A percentile compares a stretch with the other conserved stretches of the same genome.
Conservation (phyloP, 352 stramenopile species). For the Pythium dissotocum region DNA sequence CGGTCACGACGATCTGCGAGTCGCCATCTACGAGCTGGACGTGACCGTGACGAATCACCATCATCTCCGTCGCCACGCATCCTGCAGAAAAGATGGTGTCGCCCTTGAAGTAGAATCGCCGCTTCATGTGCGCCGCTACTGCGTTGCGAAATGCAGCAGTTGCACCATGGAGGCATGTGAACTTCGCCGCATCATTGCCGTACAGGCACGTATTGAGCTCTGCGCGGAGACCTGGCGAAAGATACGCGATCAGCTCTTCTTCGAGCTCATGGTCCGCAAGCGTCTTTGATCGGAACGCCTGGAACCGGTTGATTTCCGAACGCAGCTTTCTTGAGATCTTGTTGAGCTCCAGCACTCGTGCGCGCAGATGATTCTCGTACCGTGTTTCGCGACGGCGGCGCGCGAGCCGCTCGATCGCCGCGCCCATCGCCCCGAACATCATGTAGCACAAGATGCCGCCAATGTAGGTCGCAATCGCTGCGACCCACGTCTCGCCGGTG, state of each 20-base stretch:
- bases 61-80: conserved; percentile 15
- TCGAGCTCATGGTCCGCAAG: conserved; percentile 23
- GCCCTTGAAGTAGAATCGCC: conserved; percentile 25
- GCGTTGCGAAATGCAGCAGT: conserved; percentile 17
- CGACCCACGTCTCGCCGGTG: conserved; percentile 27
- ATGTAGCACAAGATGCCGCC: conserved; percentile 32
- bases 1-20: conserved; percentile 9
- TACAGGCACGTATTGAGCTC: conserved; percentile 25
- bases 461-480: conserved; percentile 23
- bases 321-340: conserved; percentile 19
- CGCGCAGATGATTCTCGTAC: conserved; percentile 29
- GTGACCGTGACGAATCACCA: conserved; percentile 31
- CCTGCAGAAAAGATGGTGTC: conserved; percentile 29
- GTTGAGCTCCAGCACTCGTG: conserved; percentile 25
- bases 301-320: conserved; percentile 30
- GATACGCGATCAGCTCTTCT: conserved; percentile 14
- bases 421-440: conserved; percentile 33
- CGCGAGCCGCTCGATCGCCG: conserved; percentile 26
- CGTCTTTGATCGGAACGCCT: conserved; percentile 24
- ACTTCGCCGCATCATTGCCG: conserved; percentile 1
- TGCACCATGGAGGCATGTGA: conserved; percentile 14
- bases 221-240: conserved; percentile 24
- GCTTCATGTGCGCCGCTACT: conserved; percentile 20
- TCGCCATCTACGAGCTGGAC: conserved; percentile 20
- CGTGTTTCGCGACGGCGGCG: conserved; percentile 16